Base-by-base conservation (phyloP, 2,329 filamentous ascomycete genomes). In the Nannizziopsis barbatae region DNA sequence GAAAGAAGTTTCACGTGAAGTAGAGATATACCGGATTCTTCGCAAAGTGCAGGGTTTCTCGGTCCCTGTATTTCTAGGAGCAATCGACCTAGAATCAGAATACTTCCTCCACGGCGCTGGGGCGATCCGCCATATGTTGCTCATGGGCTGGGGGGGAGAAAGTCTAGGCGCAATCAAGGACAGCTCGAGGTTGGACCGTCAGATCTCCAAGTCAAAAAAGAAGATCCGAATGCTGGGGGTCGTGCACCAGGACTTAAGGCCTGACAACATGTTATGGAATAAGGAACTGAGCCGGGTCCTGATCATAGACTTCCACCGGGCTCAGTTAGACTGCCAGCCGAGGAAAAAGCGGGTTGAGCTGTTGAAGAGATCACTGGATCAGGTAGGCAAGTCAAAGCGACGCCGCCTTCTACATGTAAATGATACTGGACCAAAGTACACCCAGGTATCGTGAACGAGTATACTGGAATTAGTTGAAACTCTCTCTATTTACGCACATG, bases 251-350 rank as follows among this genome's bases (percentile, higher is more conserved):
- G 57, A 58, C 35, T 45, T 56, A 4, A 37, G 55, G 20, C 50
- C 9, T 14, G 49, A 55, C 7, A 59, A 60, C 52, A 46, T 57
- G 22, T 43, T 60, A 38, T 60, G 56, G 58, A 56, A 53, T 51
- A 11, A 49, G 32, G 58, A 60, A 38, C 51, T 57, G 11, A 31
- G 46, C 9, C 45, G 54, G 38, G 49, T 51, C 11, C 47, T 57
- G 33, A 54, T 57, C 30, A 55, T 55, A 33, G 55, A 60, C 47
- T 60, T 59, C 46, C 56, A 59, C 45, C 48, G 47, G 37, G 17
- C 37, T 39, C 37, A 18, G 17, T 14, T 39, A 39, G 12, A 39
- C 37, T 39, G 5, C 37, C 37, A 18, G 37, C 37, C 37, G 37
- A 39, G 15, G 37, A 39, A 39, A 39, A 39, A 39, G 37, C 14